Conservation (phyloP, 2,329 filamentous ascomycete species). For the Claviceps africana region DNA sequence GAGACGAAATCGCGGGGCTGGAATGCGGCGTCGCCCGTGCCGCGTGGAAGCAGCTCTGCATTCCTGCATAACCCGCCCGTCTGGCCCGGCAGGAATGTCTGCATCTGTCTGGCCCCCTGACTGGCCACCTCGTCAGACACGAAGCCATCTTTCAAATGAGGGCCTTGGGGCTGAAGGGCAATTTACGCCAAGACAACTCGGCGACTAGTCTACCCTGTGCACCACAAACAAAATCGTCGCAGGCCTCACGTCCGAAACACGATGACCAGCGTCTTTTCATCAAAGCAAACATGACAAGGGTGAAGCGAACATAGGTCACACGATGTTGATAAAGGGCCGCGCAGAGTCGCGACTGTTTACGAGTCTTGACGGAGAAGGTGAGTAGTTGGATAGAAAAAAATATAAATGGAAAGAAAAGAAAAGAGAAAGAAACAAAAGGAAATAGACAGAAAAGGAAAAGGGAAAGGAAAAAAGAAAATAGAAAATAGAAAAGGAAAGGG, state of each 20-base stretch:
- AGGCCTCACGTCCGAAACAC: too few species aligned
- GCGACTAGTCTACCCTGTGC: not conserved
- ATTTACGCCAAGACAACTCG: not conserved
- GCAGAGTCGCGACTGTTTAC: not conserved
- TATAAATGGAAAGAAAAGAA: too few species aligned
- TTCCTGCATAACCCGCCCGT: not conserved
- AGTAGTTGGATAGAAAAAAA: too few species aligned
- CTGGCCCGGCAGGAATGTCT: slow-evolving; percentile 1
- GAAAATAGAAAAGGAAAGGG: not conserved
- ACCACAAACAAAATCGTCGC: too few species aligned
- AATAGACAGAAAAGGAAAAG: too few species aligned
- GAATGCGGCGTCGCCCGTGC: slow-evolving; percentile 3
- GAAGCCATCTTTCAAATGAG: too few species aligned
- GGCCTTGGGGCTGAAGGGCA: too few species aligned
- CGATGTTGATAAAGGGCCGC: not conserved
- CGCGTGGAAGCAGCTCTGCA: too few species aligned
- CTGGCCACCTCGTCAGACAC: too few species aligned
- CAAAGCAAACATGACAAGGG: too few species aligned
- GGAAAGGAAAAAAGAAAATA: too few species aligned
- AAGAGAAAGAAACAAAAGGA: not conserved
- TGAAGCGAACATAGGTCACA: not conserved
- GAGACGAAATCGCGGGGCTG: not conserved
- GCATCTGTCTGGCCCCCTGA: not conserved
- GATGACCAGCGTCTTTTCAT: too few species aligned
- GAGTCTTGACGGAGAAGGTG: not conserved